Conservation (phyloP, 768 basidiomycete species). For the Dendrothele bispora region DNA sequence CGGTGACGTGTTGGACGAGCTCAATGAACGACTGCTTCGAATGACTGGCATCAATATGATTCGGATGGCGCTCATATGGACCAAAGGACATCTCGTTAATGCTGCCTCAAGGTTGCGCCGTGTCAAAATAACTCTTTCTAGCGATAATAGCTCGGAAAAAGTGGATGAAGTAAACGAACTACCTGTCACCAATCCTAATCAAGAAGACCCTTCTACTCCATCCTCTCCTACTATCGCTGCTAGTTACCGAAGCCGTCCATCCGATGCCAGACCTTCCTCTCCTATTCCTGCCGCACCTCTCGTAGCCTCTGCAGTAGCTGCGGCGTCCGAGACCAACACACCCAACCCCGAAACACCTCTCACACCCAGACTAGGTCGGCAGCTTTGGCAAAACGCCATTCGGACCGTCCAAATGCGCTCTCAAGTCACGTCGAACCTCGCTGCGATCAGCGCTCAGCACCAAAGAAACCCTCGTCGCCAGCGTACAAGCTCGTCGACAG, state of each 20-base stretch:
- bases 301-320: slow-evolving; percentile 11
- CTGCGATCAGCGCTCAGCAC: slow-evolving; percentile 11
- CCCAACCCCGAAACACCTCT: not conserved
- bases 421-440: slow-evolving; percentile 20
- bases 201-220: not conserved
- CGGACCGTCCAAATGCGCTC: slow-evolving; percentile 43
- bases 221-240: too few relatives aligned
- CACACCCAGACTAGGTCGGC: slow-evolving; percentile 24
- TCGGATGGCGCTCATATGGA: slow-evolving; percentile 12
- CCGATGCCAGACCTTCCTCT: slow-evolving; percentile 3
- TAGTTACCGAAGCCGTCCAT: not conserved
- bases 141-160: slow-evolving; percentile 24
- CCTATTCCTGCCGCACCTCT: slow-evolving; percentile 17
- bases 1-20: slow-evolving; percentile 55
- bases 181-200: slow-evolving; percentile 15
- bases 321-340: not conserved
- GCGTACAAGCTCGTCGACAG: slow-evolving; percentile 33
- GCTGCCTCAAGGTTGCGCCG: slow-evolving; percentile 18
- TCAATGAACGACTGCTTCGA: slow-evolving; percentile 33
- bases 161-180: slow-evolving; percentile 25
- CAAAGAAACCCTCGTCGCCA: slow-evolving; percentile 29
- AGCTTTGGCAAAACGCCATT: slow-evolving; percentile 45
- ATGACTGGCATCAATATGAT: slow-evolving; percentile 24
- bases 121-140: slow-evolving; percentile 21
- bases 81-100: slow-evolving; percentile 15